Conservation (phyloP, 169 alveolate species). For the Amoebophrya sp. region DNA sequence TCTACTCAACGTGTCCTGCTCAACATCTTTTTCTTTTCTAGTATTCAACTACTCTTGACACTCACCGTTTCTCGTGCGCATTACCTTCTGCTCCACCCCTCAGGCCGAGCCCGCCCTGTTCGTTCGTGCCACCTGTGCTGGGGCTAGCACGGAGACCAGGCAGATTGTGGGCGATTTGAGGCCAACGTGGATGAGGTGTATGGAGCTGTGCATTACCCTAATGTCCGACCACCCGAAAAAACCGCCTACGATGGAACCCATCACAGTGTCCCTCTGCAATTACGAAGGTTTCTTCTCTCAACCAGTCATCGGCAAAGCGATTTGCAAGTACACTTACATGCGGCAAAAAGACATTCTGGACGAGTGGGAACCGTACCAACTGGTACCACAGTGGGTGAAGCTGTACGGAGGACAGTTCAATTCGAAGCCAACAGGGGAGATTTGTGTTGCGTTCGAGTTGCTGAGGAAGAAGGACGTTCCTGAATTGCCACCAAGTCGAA, state of each 20-base stretch:
- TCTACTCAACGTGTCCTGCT: background rate
- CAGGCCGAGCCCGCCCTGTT: background rate
- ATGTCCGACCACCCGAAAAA: background rate
- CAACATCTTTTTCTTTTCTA: background rate
- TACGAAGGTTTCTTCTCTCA: background rate
- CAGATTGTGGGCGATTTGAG: background rate
- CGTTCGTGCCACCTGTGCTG: slow-evolving; percentile 16
- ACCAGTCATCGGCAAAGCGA: background rate
- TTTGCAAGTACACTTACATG: background rate
- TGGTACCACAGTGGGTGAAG: slow-evolving; percentile 17
- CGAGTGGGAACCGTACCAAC: slow-evolving; percentile 26
- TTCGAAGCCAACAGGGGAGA: background rate
- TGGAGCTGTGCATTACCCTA: background rate
- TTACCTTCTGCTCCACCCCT: background rate
- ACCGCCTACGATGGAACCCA: slow-evolving; percentile 17
- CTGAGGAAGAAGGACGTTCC: background rate
- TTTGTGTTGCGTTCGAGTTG: background rate
- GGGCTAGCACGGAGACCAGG: background rate
- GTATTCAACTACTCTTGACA: too few relatives aligned
- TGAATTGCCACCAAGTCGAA: background rate
- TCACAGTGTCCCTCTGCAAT: background rate
- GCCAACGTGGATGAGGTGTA: background rate
- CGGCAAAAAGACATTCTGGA: background rate
- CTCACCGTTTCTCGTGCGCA: too few relatives aligned
- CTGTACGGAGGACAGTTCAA: slow-evolving; percentile 15